Conservation (phyloP, 2,329 filamentous ascomycete genomes). For the Thermothelomyces thermophilus region DNA sequence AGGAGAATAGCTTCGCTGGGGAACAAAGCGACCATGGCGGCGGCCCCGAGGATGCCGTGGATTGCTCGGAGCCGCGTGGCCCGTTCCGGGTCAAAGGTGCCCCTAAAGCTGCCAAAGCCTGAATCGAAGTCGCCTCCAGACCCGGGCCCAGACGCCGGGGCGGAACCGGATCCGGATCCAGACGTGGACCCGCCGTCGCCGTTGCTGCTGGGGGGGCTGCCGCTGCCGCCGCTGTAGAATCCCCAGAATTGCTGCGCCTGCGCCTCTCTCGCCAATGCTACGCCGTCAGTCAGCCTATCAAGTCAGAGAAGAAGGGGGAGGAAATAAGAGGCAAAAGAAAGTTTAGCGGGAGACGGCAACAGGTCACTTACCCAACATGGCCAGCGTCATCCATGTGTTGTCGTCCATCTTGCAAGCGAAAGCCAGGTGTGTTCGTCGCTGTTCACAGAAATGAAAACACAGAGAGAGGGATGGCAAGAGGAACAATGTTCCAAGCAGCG, state of each 20-base stretch:
- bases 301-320: neutral
- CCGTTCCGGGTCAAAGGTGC: constrained; percentile 12
- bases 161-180: neutral
- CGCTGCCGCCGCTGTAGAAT: neutral
- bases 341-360: neutral
- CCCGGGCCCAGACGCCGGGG: neutral
- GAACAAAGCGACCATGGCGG: constrained; percentile 39
- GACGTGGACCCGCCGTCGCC: neutral
- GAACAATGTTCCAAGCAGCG: neutral
- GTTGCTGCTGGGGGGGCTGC: neutral
- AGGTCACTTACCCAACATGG: neutral
- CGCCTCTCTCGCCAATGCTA: neutral
- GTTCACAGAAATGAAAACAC: neutral
- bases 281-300: neutral
- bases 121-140: neutral
- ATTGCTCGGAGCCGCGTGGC: constrained; percentile 19
- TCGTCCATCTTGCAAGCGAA: neutral
- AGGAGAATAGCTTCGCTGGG: constrained; percentile 39
- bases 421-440: no score
- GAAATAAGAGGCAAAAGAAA: no score
- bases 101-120: neutral
- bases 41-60: constrained; percentile 37
- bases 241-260: neutral
- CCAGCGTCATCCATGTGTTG: neutral
- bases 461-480: neutral